phyloP scores from a whole-genome alignment of 305 asterid genomes.

The Fraxinus latifolia region DNA sequence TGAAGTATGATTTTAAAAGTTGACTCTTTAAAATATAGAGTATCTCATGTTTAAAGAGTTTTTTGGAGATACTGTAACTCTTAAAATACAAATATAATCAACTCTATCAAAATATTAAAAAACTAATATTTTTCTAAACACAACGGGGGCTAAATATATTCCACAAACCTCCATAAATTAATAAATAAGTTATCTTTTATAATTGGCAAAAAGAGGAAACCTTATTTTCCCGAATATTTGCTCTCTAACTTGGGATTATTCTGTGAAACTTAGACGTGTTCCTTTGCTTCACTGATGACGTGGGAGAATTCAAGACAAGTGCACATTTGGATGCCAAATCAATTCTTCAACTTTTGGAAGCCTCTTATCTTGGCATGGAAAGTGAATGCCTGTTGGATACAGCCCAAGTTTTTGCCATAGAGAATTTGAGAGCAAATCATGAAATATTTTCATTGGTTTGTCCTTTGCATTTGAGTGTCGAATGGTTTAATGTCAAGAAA shows the following conservation, averaged over 20 bases:
- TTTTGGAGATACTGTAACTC: no score
- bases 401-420: neutral
- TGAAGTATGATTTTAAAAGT: no score
- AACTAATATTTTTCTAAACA: no score
- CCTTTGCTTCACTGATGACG: conserved; percentile 23
- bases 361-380: conserved; percentile 35
- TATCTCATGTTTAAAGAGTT: no score
- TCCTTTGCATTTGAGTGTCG: conserved; percentile 30
- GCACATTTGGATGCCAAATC: conserved; percentile 7
- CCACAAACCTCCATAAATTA: neutral
- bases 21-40: no score
- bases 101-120: neutral
- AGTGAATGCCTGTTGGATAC: conserved; percentile 25
- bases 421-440: neutral
- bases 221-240: neutral
- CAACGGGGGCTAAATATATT: neutral
- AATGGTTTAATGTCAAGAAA: conserved; percentile 36
- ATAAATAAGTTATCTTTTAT: neutral
- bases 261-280: conserved; percentile 29
- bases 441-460: neutral
- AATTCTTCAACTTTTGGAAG: conserved; percentile 34
- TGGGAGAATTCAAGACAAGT: conserved; percentile 18
- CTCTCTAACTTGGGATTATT: neutral
- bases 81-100: neutral
- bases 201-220: neutral